Evolutionary conservation across 345 rosid genomes (phyloP), one percentile per base, ranked within the genome.

Genomic region (Brassica cretica): DNA sequence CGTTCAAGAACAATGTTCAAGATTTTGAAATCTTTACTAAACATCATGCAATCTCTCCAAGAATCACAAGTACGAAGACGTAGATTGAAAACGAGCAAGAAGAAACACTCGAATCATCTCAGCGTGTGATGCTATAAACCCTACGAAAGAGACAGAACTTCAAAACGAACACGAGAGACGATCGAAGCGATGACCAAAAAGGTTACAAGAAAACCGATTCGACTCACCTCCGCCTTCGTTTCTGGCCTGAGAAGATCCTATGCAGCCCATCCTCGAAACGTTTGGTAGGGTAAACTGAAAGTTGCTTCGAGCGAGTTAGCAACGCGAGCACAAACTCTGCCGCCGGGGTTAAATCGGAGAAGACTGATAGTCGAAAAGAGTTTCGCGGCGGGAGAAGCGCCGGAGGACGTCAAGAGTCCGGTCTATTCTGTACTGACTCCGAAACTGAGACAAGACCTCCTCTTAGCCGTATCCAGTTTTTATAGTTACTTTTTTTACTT

Each of bases 241-340:
- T 61, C 21, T 67, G 11, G 84, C 81, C 24, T 56, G 75, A 12
- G 84, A 81, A 25, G 84, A 81, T 72, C 62, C 73, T 37, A 63
- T 64, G 59, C 81, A 81, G 3, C 84, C 84, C 81, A 81, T 81
- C 14, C 30, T 35, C 16, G 56, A 29, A 46, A 11, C 6, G 4
- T 67, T 75, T 59, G 72, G 39, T 12, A 30, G 19, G 25, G 19
- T 51, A 25, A 67, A 33, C 16, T 24, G 15, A 65, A 44, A 68
- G 73, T 11, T 5, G 46, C 55, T 11, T 29, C 65, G 49, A 58
- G 21, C 30, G 9, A 70, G 41, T 21, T 5, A 24, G 35, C 44
- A 71, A 65, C 56, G 71, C 18, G 7, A 25, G 66, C n/a, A 64
- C 25, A 37, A 19, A 65, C 19, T 64, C 61, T 9, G 65, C 12